Conservation (phyloP, 805 yeast genomes). For the Diddensiella transvaalensis region DNA sequence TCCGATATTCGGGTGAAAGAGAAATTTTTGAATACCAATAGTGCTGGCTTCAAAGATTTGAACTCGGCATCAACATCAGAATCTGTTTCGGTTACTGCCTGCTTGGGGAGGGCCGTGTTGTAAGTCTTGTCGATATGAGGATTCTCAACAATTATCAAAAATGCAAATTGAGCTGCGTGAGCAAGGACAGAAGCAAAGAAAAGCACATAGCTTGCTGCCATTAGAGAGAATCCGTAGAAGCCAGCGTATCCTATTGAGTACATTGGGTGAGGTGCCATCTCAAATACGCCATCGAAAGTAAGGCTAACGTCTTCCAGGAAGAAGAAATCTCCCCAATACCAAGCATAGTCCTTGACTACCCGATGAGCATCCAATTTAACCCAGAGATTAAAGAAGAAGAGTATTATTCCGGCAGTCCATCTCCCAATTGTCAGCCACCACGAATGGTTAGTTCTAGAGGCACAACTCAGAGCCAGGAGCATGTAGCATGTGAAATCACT, state of each 20-base stretch:
- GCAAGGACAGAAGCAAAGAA: constrained; percentile 68
- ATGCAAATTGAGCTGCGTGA: constrained; percentile 72
- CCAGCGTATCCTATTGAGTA: constrained; percentile 87
- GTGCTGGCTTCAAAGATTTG: constrained; percentile 22
- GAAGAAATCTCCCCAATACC: constrained; percentile 96
- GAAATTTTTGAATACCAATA: constrained; percentile 62
- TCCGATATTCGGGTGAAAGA: constrained; percentile 63
- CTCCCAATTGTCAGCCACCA: constrained; percentile 46
- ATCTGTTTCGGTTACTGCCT: background rate
- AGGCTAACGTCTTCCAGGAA: constrained; percentile 67
- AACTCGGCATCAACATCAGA: constrained; percentile 3
- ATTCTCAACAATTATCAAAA: constrained; percentile 70
- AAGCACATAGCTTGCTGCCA: constrained; percentile 69
- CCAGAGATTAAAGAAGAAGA: constrained; percentile 74
- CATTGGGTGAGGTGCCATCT: constrained; percentile 91
- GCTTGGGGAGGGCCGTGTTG: constrained; percentile 27
- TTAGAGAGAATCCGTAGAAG: constrained; percentile 77
- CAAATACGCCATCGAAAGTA: constrained; percentile 85
- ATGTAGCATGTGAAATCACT: constrained; percentile 76
- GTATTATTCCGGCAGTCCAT: constrained; percentile 52
- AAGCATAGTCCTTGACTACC: constrained; percentile 84
- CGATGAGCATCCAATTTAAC: constrained; percentile 85
- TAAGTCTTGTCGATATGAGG: constrained; percentile 83
- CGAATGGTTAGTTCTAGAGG: constrained; percentile 42
- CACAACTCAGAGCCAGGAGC: constrained; percentile 49